These are phyloP conservation scores for Colletotrichum sp. DNA, from an alignment of 2,329 filamentous ascomycete genomes.

Conservation along the genomic window DNA sequence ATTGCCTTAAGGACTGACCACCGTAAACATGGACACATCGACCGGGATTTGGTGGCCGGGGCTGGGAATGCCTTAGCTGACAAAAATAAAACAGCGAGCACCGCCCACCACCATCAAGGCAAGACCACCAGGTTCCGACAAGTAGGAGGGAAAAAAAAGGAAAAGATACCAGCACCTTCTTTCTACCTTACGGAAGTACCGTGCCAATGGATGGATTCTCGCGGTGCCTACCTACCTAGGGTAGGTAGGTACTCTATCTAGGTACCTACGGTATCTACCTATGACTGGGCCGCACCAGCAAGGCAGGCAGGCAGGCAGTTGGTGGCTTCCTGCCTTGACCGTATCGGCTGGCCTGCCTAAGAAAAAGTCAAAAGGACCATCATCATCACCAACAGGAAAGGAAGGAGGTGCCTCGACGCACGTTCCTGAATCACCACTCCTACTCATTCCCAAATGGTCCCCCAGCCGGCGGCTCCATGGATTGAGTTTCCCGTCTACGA, in stretches of 20 bases:
- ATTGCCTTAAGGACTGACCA: background rate
- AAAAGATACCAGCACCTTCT: background rate
- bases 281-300: background rate
- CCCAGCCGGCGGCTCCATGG: background rate
- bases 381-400: background rate
- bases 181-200: background rate
- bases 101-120: background rate
- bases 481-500: conserved; percentile 1
- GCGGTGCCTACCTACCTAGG: background rate
- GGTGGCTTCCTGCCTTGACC: background rate
- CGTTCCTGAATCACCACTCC: background rate
- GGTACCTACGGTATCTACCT: too few relatives aligned
- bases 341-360: background rate
- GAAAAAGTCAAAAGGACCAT: background rate
- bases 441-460: background rate
- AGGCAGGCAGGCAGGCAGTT: background rate
- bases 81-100: conserved; percentile 14
- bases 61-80: conserved; percentile 7
- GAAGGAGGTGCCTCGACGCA: background rate
- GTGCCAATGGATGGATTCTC: background rate
- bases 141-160: background rate
- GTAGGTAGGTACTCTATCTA: background rate
- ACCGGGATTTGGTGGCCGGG: background rate
- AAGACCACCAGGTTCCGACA: background rate
- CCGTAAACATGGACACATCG: background rate